phyloP scores from a whole-genome alignment of 2,329 filamentous ascomycete genomes.

The Epichloe scottii region DNA sequence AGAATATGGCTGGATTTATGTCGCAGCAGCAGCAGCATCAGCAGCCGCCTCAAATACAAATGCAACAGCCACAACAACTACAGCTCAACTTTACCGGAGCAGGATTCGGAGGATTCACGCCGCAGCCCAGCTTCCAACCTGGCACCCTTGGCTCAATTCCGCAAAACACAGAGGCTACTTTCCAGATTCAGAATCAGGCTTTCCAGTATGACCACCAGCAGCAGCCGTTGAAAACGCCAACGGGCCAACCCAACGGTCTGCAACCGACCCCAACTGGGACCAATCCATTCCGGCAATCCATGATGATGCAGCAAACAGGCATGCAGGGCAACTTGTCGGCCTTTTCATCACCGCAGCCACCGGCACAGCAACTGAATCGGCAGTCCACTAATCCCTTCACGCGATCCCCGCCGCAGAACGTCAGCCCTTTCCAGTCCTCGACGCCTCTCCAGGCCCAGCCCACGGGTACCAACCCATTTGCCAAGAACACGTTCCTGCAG shows the following conservation, averaged over 20 bases:
- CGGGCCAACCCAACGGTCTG: conserved; percentile 29
- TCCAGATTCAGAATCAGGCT: conserved; percentile 26
- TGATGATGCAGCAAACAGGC: conserved; percentile 54
- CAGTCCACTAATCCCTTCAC: conserved; percentile 84
- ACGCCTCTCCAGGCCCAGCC: conserved; percentile 33
- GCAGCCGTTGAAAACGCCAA: conserved; percentile 13
- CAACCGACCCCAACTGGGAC: conserved; percentile 38
- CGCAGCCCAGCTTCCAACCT: conserved; percentile 46
- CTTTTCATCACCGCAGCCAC: conserved; percentile 30
- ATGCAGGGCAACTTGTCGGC: conserved; percentile 13
- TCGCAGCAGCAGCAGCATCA: conserved; percentile 21
- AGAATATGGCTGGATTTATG: conserved; percentile 12
- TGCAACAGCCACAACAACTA: conserved; percentile 24
- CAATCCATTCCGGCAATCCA: conserved; percentile 90
- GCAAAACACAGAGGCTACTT: conserved; percentile 40
- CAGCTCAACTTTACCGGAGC: conserved; percentile 51
- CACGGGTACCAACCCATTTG: conserved; percentile 50
- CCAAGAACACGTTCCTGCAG: conserved; percentile 27
- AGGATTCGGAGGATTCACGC: conserved; percentile 73
- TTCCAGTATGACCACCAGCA: conserved; percentile 11
- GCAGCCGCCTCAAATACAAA: no score
- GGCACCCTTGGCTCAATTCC: conserved; percentile 42
- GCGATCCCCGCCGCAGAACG: conserved; percentile 40
- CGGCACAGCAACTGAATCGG: conserved; percentile 33
- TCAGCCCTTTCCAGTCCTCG: conserved; percentile 16